Percentiles rank a stretch among this genome's conserved stretches.
phyloP scores from a whole-genome alignment of 352 stramenopile species.

The Aphanomyces stellatus region DNA sequence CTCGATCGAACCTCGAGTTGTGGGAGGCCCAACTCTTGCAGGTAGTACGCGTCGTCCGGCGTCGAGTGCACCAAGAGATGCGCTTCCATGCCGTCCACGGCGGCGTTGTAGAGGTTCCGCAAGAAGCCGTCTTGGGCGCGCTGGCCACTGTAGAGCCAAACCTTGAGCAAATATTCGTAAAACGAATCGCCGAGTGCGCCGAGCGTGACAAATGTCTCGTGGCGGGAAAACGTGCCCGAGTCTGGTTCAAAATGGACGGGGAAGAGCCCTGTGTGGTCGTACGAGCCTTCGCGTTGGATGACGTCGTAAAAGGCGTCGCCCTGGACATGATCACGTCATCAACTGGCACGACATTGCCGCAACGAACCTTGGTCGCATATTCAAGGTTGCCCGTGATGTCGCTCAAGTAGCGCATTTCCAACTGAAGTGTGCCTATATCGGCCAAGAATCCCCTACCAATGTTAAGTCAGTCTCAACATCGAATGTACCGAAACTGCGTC shows the following conservation, averaged over 20 bases:
- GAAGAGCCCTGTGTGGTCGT: slow-evolving; percentile 80
- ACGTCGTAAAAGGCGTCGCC: slow-evolving; percentile 76
- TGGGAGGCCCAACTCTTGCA: slow-evolving; percentile 51
- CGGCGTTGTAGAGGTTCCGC: slow-evolving; percentile 89
- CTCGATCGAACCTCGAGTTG: slow-evolving; percentile 30
- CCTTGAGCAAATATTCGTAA: slow-evolving; percentile 98
- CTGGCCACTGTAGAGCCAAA: slow-evolving; percentile 94
- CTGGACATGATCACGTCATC: slow-evolving; percentile 24
- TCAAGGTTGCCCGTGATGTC: slow-evolving; percentile 66
- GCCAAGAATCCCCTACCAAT: slow-evolving; percentile 52
- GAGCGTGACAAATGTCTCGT: slow-evolving; percentile 67
- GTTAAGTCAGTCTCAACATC: neutral
- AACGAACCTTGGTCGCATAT: slow-evolving; percentile 61
- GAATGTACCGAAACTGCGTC: neutral
- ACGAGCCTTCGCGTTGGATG: slow-evolving; percentile 55
- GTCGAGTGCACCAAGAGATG: slow-evolving; percentile 72
- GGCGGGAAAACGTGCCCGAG: slow-evolving; percentile 27
- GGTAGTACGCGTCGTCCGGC: slow-evolving; percentile 51
- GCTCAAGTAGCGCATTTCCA: slow-evolving; percentile 75
- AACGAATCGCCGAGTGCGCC: slow-evolving; percentile 94
- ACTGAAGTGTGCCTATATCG: slow-evolving; percentile 75
- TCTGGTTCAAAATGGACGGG: slow-evolving; percentile 65
- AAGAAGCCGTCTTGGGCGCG: slow-evolving; percentile 29
- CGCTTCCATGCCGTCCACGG: slow-evolving; percentile 89
- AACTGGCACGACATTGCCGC: neutral